A percentile compares a stretch with the other conserved stretches of the same genome.
Evolutionary conservation across 163 green algal species (phyloP).

Genomic region (Prototheca wickerhamii): DNA sequence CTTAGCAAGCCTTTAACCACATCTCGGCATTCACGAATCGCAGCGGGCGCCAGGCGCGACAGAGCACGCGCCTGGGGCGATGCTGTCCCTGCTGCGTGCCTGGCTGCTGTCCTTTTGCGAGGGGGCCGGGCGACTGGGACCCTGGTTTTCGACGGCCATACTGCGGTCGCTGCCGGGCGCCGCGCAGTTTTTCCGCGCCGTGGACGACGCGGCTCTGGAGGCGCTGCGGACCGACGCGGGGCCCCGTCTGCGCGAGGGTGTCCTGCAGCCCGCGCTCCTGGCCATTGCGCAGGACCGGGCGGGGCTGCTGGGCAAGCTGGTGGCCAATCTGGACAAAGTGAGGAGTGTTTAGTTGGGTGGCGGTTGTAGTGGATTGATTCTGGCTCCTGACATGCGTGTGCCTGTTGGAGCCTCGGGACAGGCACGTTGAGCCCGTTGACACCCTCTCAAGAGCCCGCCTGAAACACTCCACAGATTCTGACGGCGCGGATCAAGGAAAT

Average conservation of each 20-base stretch:
- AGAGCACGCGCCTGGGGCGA: not conserved
- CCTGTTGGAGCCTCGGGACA: not conserved
- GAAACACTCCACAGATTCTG: not conserved
- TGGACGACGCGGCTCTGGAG: not conserved
- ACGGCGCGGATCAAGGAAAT: not conserved
- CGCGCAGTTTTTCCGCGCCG: not conserved
- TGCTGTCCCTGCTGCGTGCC: conserved; percentile 1
- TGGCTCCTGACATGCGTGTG: no score
- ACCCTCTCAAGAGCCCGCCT: not conserved
- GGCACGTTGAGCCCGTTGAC: no score
- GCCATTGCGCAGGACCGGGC: not conserved
- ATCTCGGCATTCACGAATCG: no score
- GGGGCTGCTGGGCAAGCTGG: not conserved
- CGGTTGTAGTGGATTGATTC: no score
- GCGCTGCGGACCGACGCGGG: not conserved
- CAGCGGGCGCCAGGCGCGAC: no score
- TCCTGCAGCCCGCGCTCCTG: not conserved
- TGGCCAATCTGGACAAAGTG: not conserved
- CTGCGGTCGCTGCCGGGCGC: not conserved
- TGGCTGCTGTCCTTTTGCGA: conserved; percentile 24
- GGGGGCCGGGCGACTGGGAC: not conserved
- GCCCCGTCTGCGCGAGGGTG: not conserved
- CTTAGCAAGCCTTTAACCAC: no score
- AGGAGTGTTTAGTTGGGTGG: no score
- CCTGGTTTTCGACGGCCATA: conserved; percentile 15